These are phyloP conservation scores for Salicornia ramosissima DNA, from an alignment of 148 eudicot species.

Conservation along the genomic window DNA sequence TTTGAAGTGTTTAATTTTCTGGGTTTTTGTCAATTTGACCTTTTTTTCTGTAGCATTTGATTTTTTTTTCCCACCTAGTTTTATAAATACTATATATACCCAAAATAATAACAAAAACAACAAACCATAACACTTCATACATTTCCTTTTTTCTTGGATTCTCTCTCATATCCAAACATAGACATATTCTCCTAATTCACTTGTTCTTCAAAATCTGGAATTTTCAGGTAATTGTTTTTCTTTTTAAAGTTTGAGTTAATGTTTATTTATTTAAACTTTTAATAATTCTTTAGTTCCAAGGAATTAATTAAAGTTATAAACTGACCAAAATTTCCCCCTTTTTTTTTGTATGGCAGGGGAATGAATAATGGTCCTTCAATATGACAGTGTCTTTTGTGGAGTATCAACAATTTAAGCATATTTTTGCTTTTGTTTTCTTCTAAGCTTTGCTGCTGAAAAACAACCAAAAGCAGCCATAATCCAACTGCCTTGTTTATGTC, in stretches of 20 bases:
- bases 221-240: slow-evolving; percentile 22
- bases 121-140: slow-evolving; percentile 19
- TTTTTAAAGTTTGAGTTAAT: neutral
- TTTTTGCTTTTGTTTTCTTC: slow-evolving; percentile 15
- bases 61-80: neutral
- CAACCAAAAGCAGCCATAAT: slow-evolving; percentile 17
- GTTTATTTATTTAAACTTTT: neutral
- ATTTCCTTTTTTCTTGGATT: slow-evolving; percentile 31
- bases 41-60: slow-evolving; percentile 1
- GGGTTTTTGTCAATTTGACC: slow-evolving; percentile 30
- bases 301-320: neutral
- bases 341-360: slow-evolving; percentile 9
- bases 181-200: slow-evolving; percentile 16
- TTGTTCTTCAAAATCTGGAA: slow-evolving; percentile 16
- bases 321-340: neutral
- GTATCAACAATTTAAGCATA: slow-evolving; percentile 17
- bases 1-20: slow-evolving; percentile 24
- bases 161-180: slow-evolving; percentile 21
- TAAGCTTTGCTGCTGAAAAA: slow-evolving; percentile 10
- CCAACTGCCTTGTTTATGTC: neutral
- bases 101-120: slow-evolving; percentile 24
- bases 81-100: slow-evolving; percentile 10
- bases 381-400: slow-evolving; percentile 22
- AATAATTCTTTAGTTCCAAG: slow-evolving; percentile 3
- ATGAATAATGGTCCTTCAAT: slow-evolving; percentile 11